Evolutionary conservation across 2,329 filamentous ascomycete species (phyloP).

Genomic region (Verticillium tricorpus): DNA sequence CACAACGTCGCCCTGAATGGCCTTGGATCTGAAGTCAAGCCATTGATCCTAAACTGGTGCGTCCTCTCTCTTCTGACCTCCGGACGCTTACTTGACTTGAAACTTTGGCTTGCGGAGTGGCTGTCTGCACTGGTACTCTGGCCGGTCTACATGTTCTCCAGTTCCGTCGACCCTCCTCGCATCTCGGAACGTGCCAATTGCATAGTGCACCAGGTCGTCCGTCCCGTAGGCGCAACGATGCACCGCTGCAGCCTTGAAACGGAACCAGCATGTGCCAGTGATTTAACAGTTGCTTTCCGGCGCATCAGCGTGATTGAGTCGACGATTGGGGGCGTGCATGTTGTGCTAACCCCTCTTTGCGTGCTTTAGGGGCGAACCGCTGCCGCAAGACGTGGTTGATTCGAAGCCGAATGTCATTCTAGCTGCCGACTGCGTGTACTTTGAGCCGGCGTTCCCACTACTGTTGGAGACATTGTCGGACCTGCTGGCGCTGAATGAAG

Average conservation of each 20-base stretch:
- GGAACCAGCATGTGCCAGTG: neutral
- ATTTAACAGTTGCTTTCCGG: neutral
- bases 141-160: neutral
- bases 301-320: neutral
- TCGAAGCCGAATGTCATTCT: slow-evolving; percentile 74
- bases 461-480: slow-evolving; percentile 73
- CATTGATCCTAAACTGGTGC: slow-evolving; percentile 77
- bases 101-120: neutral
- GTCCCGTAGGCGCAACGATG: neutral
- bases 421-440: slow-evolving; percentile 97
- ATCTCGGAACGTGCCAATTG: neutral
- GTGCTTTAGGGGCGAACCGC: slow-evolving; percentile 51
- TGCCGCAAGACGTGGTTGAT: slow-evolving; percentile 47
- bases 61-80: slow-evolving; percentile 22
- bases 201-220: neutral
- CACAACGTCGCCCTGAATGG: slow-evolving; percentile 82
- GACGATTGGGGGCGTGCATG: neutral
- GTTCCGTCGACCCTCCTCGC: neutral
- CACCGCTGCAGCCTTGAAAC: neutral
- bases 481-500: slow-evolving; percentile 67
- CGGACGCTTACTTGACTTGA: neutral
- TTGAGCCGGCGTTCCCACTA: slow-evolving; percentile 90
- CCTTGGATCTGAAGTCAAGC: slow-evolving; percentile 57
- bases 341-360: neutral
- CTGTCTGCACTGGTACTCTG: neutral